phyloP scores from a whole-genome alignment of 441 rosid genomes.

The Mallotus repandus region DNA sequence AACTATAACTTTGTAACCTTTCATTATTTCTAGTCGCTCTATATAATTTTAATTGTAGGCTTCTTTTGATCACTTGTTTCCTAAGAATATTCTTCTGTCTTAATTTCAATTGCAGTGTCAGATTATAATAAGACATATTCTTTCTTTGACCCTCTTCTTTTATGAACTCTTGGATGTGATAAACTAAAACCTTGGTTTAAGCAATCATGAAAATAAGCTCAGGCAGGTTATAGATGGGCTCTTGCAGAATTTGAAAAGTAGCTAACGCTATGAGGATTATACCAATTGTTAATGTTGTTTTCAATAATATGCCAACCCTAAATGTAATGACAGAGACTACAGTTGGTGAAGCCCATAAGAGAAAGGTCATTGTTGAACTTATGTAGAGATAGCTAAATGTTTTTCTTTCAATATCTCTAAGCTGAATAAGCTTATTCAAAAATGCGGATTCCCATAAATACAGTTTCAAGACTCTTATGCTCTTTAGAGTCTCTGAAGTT shows the following conservation, averaged over 20 bases:
- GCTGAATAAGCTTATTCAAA: conserved; percentile 44
- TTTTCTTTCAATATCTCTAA: conserved; percentile 50
- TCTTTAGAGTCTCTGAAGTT: conserved; percentile 67
- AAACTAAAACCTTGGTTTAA: conserved; percentile 60
- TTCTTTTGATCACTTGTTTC: conserved; percentile 32
- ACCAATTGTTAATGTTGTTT: conserved; percentile 47
- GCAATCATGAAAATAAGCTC: conserved; percentile 64
- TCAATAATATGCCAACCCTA: conserved; percentile 44
- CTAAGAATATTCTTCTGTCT: conserved; percentile 52
- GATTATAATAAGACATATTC: conserved; percentile 19
- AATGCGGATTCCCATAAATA: conserved; percentile 65
- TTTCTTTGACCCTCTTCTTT: conserved; percentile 52
- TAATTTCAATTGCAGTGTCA: conserved; percentile 36
- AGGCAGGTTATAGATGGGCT: conserved; percentile 64
- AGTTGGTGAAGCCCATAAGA: conserved; percentile 66
- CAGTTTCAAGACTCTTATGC: conserved; percentile 67
- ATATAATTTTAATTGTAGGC: conserved; percentile 38
- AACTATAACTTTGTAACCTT: conserved; percentile 55
- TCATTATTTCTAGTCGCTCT: conserved; percentile 39
- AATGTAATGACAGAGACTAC: conserved; percentile 55
- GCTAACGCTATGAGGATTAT: conserved; percentile 66
- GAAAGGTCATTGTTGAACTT: conserved; percentile 53
- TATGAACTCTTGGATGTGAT: conserved; percentile 49
- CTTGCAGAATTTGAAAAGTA: conserved; percentile 64
- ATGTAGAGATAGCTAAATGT: conserved; percentile 57